Conservation (phyloP, 2,329 filamentous ascomycete genomes). For the Fusarium humuli region DNA sequence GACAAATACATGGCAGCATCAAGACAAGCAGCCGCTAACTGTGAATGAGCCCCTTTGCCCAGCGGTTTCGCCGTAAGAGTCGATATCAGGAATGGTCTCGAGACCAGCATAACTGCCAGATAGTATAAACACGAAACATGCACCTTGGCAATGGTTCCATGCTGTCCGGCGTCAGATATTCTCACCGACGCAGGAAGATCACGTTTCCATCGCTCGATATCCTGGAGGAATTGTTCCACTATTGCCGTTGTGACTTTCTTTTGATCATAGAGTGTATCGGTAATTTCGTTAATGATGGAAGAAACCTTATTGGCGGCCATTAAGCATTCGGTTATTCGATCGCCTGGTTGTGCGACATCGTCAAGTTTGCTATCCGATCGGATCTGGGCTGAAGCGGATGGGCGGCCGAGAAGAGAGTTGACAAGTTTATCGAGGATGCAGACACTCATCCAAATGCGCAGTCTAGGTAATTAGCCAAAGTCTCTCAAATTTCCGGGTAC, state of each 20-base stretch:
- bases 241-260: constrained; percentile 47
- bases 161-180: constrained; percentile 33
- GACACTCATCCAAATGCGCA: constrained; percentile 54
- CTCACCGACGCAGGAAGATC: constrained; percentile 54
- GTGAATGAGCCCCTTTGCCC: constrained; percentile 46
- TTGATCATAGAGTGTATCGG: constrained; percentile 56
- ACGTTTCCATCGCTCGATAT: constrained; percentile 60
- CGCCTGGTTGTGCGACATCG: constrained; percentile 22
- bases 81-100: constrained; percentile 66
- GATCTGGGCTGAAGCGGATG: constrained; percentile 49
- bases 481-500: background rate
- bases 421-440: constrained; percentile 55
- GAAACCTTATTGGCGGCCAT: constrained; percentile 57
- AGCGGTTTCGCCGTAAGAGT: constrained; percentile 55
- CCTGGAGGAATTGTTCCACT: constrained; percentile 56
- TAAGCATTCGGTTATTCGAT: constrained; percentile 49
- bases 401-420: constrained; percentile 54
- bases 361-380: constrained; percentile 25
- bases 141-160: constrained; percentile 60
- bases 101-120: constrained; percentile 68
- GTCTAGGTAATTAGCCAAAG: constrained; percentile 29
- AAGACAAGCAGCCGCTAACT: constrained; percentile 64
- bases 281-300: constrained; percentile 58
- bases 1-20: constrained; percentile 67
- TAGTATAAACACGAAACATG: constrained; percentile 70